Evolutionary conservation across 495 filamentous ascomycete species (phyloP).

Genomic region (Podospora pseudoanserina): DNA sequence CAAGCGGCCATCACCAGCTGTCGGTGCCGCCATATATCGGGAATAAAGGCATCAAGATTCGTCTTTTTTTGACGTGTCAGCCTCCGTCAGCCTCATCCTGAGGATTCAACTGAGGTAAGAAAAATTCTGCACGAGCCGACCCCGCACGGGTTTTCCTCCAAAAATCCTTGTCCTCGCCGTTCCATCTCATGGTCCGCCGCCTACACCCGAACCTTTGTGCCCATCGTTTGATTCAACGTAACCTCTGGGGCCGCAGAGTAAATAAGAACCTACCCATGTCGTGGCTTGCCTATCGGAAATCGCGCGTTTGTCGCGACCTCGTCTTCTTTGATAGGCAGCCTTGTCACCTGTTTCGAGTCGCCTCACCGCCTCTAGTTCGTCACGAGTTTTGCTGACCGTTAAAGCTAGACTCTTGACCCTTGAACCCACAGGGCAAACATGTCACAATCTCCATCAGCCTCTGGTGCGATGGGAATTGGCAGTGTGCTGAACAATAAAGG

Average conservation of each 20-base stretch:
- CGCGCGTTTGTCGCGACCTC: background rate
- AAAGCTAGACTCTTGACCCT: background rate
- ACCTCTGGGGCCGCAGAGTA: background rate
- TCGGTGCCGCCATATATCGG: background rate
- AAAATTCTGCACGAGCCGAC: background rate
- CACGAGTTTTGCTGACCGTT: background rate
- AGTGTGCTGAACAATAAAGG: conserved; percentile 37
- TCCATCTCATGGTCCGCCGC: background rate
- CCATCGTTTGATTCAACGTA: background rate
- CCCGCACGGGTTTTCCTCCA: background rate
- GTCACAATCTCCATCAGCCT: conserved; percentile 35
- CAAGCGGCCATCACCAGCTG: background rate
- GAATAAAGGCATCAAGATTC: background rate
- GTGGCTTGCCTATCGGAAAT: background rate
- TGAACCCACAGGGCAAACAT: conserved; percentile 21
- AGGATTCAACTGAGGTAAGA: background rate
- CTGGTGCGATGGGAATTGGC: conserved; percentile 38
- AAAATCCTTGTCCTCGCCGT: background rate
- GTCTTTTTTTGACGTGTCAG: background rate
- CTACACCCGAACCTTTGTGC: background rate
- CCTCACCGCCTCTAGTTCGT: background rate
- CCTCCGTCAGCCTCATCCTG: background rate
- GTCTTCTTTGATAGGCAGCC: background rate
- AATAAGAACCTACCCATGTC: background rate
- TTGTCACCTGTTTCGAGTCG: conserved; percentile 4